Conservation (phyloP, 2,329 filamentous ascomycete genomes). For the Sporothrix curviconia region DNA sequence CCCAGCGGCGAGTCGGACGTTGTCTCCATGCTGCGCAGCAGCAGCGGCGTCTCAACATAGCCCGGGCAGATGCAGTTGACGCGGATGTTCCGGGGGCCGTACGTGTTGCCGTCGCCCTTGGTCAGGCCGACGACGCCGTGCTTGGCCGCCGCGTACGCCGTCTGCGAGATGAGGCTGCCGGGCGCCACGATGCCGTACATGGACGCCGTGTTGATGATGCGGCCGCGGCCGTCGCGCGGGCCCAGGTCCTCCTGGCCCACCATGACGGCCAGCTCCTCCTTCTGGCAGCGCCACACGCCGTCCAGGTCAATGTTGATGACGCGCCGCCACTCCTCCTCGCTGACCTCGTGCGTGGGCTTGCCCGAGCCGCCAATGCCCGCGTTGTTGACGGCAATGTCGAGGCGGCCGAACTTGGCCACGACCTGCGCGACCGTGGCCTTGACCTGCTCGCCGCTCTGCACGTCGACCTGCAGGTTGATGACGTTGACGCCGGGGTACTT, state of each 20-base stretch:
- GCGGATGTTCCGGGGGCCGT: slow-evolving; percentile 45
- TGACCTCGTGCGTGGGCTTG: slow-evolving; percentile 38
- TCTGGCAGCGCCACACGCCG: slow-evolving; percentile 52
- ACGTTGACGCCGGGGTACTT: slow-evolving; percentile 33
- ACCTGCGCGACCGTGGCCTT: slow-evolving; percentile 36
- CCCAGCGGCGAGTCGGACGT: slow-evolving; percentile 27
- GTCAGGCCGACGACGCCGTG: slow-evolving; percentile 50
- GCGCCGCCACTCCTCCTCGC: slow-evolving; percentile 41
- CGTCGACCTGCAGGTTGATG: slow-evolving; percentile 36
- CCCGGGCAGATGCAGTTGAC: slow-evolving; percentile 56
- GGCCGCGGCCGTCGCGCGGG: slow-evolving; percentile 36
- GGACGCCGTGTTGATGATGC: slow-evolving; percentile 49
- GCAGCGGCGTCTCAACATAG: slow-evolving; percentile 18
- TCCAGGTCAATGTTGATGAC: slow-evolving; percentile 48
- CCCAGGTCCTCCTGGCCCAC: slow-evolving; percentile 39
- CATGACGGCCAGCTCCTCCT: slow-evolving; percentile 46
- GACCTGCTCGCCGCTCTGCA: slow-evolving; percentile 37
- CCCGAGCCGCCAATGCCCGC: slow-evolving; percentile 43
- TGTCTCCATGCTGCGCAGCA: slow-evolving; percentile 19
- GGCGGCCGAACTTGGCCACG: slow-evolving; percentile 41
- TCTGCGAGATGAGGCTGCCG: slow-evolving; percentile 30
- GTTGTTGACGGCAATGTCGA: slow-evolving; percentile 51
- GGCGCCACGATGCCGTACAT: slow-evolving; percentile 44
- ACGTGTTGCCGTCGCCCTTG: slow-evolving; percentile 46
- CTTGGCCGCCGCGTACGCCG: slow-evolving; percentile 46